Evolutionary conservation across 257 asterid genomes (phyloP), one percentile per base, ranked within the genome.

Genomic region (Cruciata laevipes): DNA sequence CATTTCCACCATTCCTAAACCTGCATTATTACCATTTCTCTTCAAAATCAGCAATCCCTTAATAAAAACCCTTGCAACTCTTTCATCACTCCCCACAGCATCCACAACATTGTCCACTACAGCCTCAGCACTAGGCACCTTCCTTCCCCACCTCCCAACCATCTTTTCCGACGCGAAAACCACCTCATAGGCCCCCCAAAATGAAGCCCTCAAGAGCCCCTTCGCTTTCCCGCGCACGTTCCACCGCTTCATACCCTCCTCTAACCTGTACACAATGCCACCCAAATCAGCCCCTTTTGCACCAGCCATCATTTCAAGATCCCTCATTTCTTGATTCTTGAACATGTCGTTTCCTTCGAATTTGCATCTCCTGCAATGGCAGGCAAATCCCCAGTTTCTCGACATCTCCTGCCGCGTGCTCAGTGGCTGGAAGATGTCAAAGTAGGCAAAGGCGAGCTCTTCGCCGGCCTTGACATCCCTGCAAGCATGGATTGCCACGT

Each of bases 391-490:
- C 97, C 98, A 89, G 9, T 73, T 71, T 60, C 49, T 72, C 0
- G 93, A 81, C 85, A 73, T 83, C 58, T 82, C 91, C 20, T 77
- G 71, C 18, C 96, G 79, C 17, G 61, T 69, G 30, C 18, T 77
- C 0, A 78, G 72, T 2, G 88, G 85, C 27, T 31, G 37, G 38
- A 92, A 85, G 63, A 83, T 81, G 69, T 92, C 95, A 57, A 85
- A 87, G 51, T 92, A 92, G 9, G 95, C 84, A 18, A 80, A 84
- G 1, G 89, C 83, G 2, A 89, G 84, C 80, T 89, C 97, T 65
- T 92, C 96, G 7, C 97, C 96, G 0, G 86, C 88, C 83, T 86
- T 89, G 68, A 92, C 31, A 8, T 92, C 97, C 55, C 85, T 77
- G 18, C 88, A 53, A 49, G 97, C 93, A 70, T 86, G 96, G 31